These are phyloP conservation scores for Blastomyces gilchristii DNA, from an alignment of 2,329 filamentous ascomycete species.

Conservation along the genomic window DNA sequence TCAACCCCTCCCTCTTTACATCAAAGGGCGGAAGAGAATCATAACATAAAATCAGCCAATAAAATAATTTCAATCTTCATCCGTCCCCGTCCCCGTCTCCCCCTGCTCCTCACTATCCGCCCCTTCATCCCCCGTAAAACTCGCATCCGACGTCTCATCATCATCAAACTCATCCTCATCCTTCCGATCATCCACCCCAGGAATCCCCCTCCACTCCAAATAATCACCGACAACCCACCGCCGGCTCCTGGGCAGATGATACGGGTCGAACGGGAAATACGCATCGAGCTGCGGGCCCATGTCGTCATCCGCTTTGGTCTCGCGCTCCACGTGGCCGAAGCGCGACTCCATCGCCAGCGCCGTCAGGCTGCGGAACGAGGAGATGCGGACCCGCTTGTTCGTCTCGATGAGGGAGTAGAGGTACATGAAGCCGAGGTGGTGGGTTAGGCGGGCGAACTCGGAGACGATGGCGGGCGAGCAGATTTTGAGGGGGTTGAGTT, in stretches of 20 bases:
- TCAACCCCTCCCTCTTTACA: too few species aligned
- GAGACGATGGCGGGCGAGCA: conserved; percentile 83
- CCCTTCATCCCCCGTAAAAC: conserved; percentile 23
- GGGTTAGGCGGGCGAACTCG: conserved; percentile 80
- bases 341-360: conserved; percentile 27
- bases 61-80: conserved; percentile 27
- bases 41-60: background rate
- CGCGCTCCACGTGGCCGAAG: conserved; percentile 41
- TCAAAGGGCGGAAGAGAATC: too few species aligned
- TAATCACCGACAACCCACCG: conserved; percentile 82
- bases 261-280: conserved; percentile 96
- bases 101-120: conserved; percentile 32
- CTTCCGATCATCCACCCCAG: conserved; percentile 53
- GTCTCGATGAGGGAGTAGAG: conserved; percentile 78
- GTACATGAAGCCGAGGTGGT: conserved; percentile 80
- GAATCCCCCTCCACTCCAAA: conserved; percentile 65
- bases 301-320: conserved; percentile 54
- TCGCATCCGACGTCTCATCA: conserved; percentile 19
- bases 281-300: conserved; percentile 77
- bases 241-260: conserved; percentile 77
- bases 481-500: conserved; percentile 89
- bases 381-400: conserved; percentile 81
- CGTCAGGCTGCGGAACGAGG: conserved; percentile 47
- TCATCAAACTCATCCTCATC: conserved; percentile 44
- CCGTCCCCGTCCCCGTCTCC: conserved; percentile 33